These are phyloP conservation scores for Lagerstroemia speciosa DNA, from an alignment of 345 rosid genomes.

Conservation along the genomic window DNA sequence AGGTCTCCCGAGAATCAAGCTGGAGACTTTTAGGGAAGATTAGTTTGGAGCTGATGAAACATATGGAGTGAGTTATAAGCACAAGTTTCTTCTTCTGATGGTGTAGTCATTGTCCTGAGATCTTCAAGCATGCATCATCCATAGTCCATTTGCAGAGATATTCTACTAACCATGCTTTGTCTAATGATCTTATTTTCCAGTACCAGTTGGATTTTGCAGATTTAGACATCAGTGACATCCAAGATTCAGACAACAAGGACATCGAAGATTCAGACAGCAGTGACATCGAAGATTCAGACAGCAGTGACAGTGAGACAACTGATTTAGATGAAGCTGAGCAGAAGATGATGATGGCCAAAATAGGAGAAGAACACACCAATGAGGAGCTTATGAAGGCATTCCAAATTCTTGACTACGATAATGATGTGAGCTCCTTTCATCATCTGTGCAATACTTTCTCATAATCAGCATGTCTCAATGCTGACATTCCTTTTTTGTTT, in stretches of 20 bases:
- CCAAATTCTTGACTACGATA: conserved; percentile 75
- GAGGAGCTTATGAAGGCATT: conserved; percentile 86
- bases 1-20: too few relatives aligned
- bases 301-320: conserved; percentile 90
- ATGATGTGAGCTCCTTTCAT: conserved; percentile 34
- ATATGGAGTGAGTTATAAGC: not conserved
- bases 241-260: too few relatives aligned
- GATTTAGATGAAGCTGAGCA: conserved; percentile 84
- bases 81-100: not conserved
- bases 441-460: not conserved
- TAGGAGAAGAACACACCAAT: conserved; percentile 85
- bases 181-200: too few relatives aligned
- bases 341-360: conserved; percentile 95
- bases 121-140: too few relatives aligned
- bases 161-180: too few relatives aligned
- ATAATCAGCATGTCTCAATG: not conserved
- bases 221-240: too few relatives aligned
- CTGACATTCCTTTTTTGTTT: not conserved
- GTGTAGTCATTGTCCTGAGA: not conserved
- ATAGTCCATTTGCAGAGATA: too few relatives aligned
- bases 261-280: conserved; percentile 94
- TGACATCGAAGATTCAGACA: conserved; percentile 92
- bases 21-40: too few relatives aligned
- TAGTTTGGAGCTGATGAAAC: too few relatives aligned
- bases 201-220: too few relatives aligned